Conservation (phyloP, 148 eudicot genomes). For the Arbutus unedo region DNA sequence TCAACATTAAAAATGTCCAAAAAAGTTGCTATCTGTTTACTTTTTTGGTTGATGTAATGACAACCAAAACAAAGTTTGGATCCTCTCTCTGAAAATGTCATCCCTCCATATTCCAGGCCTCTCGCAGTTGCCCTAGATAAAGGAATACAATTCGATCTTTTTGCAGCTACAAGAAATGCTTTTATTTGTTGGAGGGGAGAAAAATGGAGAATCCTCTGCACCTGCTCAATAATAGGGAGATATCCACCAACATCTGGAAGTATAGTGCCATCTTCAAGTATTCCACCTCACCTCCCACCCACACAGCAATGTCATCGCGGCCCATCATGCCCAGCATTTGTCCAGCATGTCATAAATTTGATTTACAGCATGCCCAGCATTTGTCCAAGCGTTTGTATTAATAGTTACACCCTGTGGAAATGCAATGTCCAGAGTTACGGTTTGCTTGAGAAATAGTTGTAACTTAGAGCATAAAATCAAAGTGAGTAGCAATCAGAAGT, state of each 20-base stretch:
- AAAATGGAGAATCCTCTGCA: not conserved
- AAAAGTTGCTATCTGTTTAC: no score
- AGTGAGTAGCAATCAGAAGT: no score
- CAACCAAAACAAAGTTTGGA: no score
- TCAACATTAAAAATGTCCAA: no score
- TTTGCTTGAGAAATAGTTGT: not conserved
- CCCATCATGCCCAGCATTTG: no score
- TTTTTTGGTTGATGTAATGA: no score
- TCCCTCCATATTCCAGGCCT: no score
- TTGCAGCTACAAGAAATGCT: not conserved
- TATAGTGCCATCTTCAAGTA: conserved; percentile 62
- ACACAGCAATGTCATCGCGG: conserved; percentile 74
- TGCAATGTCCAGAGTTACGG: not conserved
- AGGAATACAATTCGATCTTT: no score
- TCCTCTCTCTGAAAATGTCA: no score
- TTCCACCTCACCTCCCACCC: conserved; percentile 90
- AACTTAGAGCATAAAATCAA: no score
- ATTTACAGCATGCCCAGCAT: conserved; percentile 83
- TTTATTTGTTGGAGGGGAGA: not conserved
- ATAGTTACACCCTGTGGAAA: conserved; percentile 64
- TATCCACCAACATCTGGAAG: conserved; percentile 82
- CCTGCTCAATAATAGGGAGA: conserved; percentile 57
- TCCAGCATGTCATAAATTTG: conserved; percentile 74
- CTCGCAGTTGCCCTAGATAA: no score
- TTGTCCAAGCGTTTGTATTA: conserved; percentile 66